Percentiles rank a stretch among this genome's conserved stretches.
Conservation (phyloP, 176 grass and related monocot genomes). For the Hordeum vulgare region DNA sequence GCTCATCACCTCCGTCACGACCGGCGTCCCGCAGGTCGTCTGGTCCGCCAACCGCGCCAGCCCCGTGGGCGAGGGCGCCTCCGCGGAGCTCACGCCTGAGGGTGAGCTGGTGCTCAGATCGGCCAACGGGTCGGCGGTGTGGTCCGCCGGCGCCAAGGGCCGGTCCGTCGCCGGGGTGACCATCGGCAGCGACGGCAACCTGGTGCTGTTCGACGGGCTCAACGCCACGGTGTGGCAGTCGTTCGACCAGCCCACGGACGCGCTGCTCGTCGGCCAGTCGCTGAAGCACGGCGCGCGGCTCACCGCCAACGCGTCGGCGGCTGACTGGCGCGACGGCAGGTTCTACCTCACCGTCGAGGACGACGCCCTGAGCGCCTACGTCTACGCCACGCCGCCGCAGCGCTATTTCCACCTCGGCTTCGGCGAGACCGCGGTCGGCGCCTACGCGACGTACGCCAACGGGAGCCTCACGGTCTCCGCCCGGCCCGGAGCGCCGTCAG, state of each 20-base stretch:
- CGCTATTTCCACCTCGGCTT: constrained; percentile 17
- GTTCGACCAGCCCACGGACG: constrained; percentile 43
- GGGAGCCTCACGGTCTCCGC: constrained; percentile 12
- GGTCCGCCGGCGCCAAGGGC: constrained; percentile 22
- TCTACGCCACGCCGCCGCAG: constrained; percentile 21
- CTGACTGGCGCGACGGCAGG: neutral
- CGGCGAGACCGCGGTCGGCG: neutral
- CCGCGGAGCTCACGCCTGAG: neutral
- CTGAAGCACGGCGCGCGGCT: constrained; percentile 4
- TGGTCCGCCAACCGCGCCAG: constrained; percentile 37
- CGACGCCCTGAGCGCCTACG: constrained; percentile 20
- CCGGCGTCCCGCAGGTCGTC: constrained; percentile 33
- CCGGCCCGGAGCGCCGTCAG: neutral
- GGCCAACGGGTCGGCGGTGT: neutral
- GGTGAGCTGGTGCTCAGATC: constrained; percentile 26
- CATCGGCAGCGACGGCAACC: constrained; percentile 30
- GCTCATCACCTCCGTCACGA: neutral
- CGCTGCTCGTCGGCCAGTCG: constrained; percentile 32
- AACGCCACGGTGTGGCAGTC: constrained; percentile 37
- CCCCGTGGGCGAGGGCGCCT: constrained; percentile 20
- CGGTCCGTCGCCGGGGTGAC: neutral
- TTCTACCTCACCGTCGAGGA: constrained; percentile 21
- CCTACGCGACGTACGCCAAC: constrained; percentile 30
- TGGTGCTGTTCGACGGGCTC: constrained; percentile 17
- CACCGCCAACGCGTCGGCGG: constrained; percentile 1